A percentile compares a stretch with the other conserved stretches of the same genome.
Evolutionary conservation across 768 basidiomycete genomes (phyloP).

Genomic region (Candolleomyces eurysporus): DNA sequence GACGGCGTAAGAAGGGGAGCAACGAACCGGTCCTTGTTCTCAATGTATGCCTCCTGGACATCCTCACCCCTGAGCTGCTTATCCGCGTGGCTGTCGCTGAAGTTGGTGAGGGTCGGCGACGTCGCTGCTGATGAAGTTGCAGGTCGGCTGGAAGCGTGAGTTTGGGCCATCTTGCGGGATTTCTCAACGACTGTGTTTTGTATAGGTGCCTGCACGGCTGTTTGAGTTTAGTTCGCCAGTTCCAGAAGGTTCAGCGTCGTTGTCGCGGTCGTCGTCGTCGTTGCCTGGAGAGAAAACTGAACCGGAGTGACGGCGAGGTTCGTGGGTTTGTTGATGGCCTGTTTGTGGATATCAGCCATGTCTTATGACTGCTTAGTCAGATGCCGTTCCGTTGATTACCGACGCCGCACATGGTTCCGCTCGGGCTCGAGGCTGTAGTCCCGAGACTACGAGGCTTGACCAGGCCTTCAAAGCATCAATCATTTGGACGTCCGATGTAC

Average conservation of each 20-base stretch:
- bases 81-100: constrained; percentile 31
- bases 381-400: neutral
- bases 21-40: constrained; percentile 71
- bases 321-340: constrained; percentile 4
- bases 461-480: neutral
- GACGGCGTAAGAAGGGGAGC: neutral
- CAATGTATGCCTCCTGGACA: constrained; percentile 73
- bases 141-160: constrained; percentile 35
- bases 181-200: neutral
- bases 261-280: neutral
- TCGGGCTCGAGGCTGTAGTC: neutral
- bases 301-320: neutral
- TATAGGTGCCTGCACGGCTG: neutral
- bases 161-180: constrained; percentile 37
- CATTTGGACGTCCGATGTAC: too few relatives aligned
- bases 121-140: constrained; percentile 21
- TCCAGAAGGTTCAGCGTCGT: neutral
- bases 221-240: neutral
- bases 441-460: neutral
- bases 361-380: constrained; percentile 3
- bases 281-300: constrained; percentile 1
- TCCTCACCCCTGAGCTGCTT: constrained; percentile 61
- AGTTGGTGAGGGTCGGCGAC: constrained; percentile 16
- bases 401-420: neutral
- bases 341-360: constrained; percentile 8